Evolutionary conservation across 768 basidiomycete species (phyloP).

Genomic region (Erythrobasidium yunnanense): DNA sequence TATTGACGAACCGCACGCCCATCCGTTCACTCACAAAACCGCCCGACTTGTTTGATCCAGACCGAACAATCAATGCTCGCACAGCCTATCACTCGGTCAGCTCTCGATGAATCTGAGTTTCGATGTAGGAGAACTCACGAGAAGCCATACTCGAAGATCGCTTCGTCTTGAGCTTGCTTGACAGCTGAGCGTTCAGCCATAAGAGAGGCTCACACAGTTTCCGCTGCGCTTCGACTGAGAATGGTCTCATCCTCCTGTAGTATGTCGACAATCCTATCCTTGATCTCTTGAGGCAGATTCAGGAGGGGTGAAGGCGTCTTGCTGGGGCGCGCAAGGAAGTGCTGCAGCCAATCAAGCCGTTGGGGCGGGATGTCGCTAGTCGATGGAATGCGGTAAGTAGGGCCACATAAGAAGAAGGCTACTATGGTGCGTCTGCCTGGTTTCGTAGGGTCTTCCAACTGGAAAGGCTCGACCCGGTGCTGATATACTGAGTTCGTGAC

Average conservation of each 20-base stretch:
- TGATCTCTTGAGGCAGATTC: background rate
- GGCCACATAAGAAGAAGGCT: conserved; percentile 48
- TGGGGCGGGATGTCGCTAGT: conserved; percentile 49
- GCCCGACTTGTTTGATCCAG: no score
- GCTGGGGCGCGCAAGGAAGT: background rate
- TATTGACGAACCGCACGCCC: no score
- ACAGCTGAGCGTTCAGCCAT: background rate
- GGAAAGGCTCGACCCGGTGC: conserved; percentile 44
- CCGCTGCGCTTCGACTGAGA: background rate
- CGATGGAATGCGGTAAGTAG: conserved; percentile 43
- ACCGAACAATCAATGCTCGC: no score
- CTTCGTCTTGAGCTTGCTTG: background rate
- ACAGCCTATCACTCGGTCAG: no score
- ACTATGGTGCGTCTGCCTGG: conserved; percentile 47
- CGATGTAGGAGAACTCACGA: background rate
- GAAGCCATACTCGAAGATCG: background rate
- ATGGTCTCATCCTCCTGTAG: background rate
- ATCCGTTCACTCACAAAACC: no score
- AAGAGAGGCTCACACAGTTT: background rate
- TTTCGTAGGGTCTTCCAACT: conserved; percentile 44
- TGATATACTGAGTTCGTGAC: no score
- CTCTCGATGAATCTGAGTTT: no score
- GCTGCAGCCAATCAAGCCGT: conserved; percentile 38
- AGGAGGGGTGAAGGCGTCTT: background rate
- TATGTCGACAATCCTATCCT: background rate